Evolutionary conservation across 495 filamentous ascomycete genomes (phyloP).

Genomic region (Aspergillus ellipticus): DNA sequence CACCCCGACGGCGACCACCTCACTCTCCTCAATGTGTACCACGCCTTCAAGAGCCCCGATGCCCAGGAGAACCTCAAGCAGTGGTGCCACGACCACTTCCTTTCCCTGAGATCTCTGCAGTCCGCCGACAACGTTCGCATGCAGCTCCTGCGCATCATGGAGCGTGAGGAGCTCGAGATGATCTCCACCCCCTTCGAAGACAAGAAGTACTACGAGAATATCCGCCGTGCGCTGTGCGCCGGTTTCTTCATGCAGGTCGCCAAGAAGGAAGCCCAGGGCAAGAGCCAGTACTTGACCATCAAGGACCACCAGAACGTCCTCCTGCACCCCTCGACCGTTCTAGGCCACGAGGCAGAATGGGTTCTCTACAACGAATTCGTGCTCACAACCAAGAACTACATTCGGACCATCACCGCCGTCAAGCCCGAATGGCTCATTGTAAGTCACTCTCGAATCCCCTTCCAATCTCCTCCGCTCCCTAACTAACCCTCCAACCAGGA

Average conservation of each 20-base stretch:
- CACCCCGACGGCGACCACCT: conserved; percentile 93
- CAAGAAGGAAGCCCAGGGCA: conserved; percentile 73
- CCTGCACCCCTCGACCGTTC: conserved; percentile 85
- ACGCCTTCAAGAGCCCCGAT: conserved; percentile 81
- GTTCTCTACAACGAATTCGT: conserved; percentile 99
- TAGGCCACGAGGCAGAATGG: conserved; percentile 88
- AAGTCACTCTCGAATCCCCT: no score
- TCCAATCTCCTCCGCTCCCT: background rate
- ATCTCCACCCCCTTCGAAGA: conserved; percentile 86
- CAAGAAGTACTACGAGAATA: conserved; percentile 98
- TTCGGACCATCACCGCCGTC: conserved; percentile 56
- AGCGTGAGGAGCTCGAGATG: conserved; percentile 78
- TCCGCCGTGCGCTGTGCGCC: conserved; percentile 85
- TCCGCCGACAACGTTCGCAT: conserved; percentile 90
- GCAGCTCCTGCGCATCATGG: conserved; percentile 95
- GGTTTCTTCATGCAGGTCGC: conserved; percentile 99
- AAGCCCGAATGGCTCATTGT: conserved; percentile 82
- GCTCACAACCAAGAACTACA: conserved; percentile 93
- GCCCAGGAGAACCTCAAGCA: conserved; percentile 71
- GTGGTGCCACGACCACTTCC: conserved; percentile 98
- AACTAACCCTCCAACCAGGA: conserved; percentile 51
- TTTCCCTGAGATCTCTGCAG: conserved; percentile 83
- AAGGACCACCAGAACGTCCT: conserved; percentile 92
- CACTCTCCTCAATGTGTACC: conserved; percentile 95
- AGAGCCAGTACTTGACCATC: conserved; percentile 81